These are phyloP conservation scores for Conringia planisiliqua DNA, from an alignment of 345 rosid genomes.

Conservation along the genomic window DNA sequence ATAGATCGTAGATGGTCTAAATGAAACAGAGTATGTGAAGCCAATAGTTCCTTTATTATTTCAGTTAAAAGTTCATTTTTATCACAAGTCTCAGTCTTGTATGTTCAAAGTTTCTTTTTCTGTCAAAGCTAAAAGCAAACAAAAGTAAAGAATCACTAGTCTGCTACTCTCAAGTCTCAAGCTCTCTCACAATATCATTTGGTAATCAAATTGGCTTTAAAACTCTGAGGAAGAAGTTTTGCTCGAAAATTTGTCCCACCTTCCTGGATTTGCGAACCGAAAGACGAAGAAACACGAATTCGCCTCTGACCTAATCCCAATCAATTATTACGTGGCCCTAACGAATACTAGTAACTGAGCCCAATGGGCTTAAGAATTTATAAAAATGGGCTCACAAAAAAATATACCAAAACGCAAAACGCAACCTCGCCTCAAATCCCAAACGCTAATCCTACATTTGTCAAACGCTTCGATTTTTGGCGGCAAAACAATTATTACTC, in stretches of 20 bases:
- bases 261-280: no score
- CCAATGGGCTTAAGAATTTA: background rate
- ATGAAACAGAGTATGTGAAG: background rate
- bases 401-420: background rate
- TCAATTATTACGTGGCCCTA: no score
- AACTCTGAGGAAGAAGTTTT: no score
- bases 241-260: no score
- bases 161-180: background rate
- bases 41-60: background rate
- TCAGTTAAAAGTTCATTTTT: background rate
- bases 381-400: background rate
- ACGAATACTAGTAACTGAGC: background rate
- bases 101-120: no score
- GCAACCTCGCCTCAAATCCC: background rate
- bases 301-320: no score
- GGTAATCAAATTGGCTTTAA: no score
- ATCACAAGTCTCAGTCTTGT: background rate
- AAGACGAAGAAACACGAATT: no score
- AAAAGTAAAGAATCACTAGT: background rate
- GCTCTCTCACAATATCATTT: constrained; percentile 13
- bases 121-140: no score
- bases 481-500: constrained; percentile 3
- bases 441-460: background rate
- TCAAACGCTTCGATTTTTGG: constrained; percentile 21
- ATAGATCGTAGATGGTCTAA: no score